Evolutionary conservation across 352 stramenopile genomes (phyloP), one percentile per base, ranked within the genome.

Genomic region (Pythium aquatile): DNA sequence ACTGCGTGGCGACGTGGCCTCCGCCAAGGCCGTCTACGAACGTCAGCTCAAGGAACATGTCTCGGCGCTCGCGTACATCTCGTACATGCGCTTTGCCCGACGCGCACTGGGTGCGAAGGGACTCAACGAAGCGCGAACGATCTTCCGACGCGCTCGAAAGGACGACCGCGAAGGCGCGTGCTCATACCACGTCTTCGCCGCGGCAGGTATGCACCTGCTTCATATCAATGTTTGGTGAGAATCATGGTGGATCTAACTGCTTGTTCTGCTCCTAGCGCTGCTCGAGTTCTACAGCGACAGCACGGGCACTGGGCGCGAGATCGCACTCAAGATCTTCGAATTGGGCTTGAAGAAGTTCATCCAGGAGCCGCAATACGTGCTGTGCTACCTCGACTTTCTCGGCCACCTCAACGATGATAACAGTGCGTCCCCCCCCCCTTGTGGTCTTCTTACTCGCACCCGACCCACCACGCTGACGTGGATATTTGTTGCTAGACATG

Each of bases 241-340:
- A n/a, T n/a, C n/a, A n/a, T n/a, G n/a, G n/a, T n/a, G n/a, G n/a
- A n/a, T n/a, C n/a, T n/a, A n/a, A n/a, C 8, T 35, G 8, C 32
- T 64, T 7, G 8, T 44, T 55, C 20, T 62, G 33, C 16, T 58
- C 8, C 5, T 47, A 96, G 87, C 87, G 0, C 51, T 94, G 58
- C 65, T 96, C 29, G 85, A 96, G 69, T 96, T 94, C 65, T 91
- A 94, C 67, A 91, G 85, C 46, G 82, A 93, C 61, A 88, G 70
- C n/a, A 91, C 83, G 10, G 85, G 93, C 37, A 76, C 75, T 6
- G 84, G 87, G 30, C 92, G 91, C 65, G 84, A 94, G 53, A 91
- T 96, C 65, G 87, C 85, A 1, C 76, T 96, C 40, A 94, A 94
- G 53, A 96, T 96, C 55, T 96, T 96, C 51, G 85, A 96, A 70